Base-by-base conservation (phyloP, 441 rosid species). In the Sinapis alba region DNA sequence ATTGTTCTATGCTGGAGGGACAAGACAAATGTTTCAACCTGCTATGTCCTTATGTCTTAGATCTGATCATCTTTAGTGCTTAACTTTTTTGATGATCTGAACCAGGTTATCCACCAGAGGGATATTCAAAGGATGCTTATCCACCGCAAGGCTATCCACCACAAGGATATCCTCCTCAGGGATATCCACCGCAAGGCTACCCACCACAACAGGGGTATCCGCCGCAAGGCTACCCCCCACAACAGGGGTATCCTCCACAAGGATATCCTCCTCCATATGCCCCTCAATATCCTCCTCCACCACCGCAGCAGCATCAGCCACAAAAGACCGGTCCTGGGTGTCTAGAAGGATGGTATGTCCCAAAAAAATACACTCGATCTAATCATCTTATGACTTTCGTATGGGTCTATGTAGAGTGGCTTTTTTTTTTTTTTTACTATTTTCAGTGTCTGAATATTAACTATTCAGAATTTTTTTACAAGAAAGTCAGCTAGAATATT, bases 91-190 rank as follows among this genome's bases (percentile, higher is more conserved):
- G 15, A 20, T 28, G 51, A 21, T 69, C 4, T 30, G 7, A 59
- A 60, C 1, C 65, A 90, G 97, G 93, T 86, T 92, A 92, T 84
- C 96, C 96, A 1, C 87, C 91, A 5, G 96, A 89, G 66, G 96
- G 93, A 68, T 88, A 92, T 74, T 76, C 96, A 4, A 92, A 90
- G 65, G 92, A 88, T 66, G 92, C 86, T 20, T 92, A 88, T 83
- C 97, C 97, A 18, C 96, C 90, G 0, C 86, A 84, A 3, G 96
- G 96, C 12, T 92, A 90, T 77, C 93, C 93, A 0, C 86, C 88
- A 16, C 91, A 84, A 16, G 90, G 86, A n/a, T 88, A 88, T n/a
- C 75, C 80, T 0, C 86, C 84, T 0, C 89, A 76, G 12, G 92
- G 87, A 0, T 87, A 88, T 20, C 90, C 95, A 1, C 93, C 81